Percentiles rank a stretch among this genome's conserved stretches.
phyloP scores from a whole-genome alignment of 2,329 filamentous ascomycete genomes.

The Aspergillus ochraceoroseus region DNA sequence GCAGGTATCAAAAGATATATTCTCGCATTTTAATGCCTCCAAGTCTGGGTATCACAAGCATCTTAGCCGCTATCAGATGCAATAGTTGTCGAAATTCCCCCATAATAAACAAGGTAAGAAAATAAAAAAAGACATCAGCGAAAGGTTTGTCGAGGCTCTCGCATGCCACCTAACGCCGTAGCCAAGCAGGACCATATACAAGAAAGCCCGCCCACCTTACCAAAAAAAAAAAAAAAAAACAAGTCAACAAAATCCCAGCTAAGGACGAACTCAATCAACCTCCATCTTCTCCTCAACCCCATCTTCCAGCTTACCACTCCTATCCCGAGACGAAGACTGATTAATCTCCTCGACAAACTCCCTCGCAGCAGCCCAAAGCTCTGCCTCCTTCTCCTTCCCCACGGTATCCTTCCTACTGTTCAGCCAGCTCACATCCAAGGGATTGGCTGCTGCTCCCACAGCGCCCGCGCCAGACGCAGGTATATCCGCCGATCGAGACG shows the following conservation, averaged over 20 bases:
- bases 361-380: slow-evolving; percentile 65
- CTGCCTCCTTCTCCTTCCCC: slow-evolving; percentile 74
- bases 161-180: too few relatives aligned
- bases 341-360: slow-evolving; percentile 49
- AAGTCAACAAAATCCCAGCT: not conserved
- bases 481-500: slow-evolving; percentile 31
- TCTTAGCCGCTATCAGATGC: not conserved
- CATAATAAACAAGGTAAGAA: not conserved
- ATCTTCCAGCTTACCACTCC: slow-evolving; percentile 11
- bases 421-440: slow-evolving; percentile 78
- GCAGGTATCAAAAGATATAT: not conserved
- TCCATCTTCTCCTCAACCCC: slow-evolving; percentile 35
- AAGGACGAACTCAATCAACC: slow-evolving; percentile 31
- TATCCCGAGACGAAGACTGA: slow-evolving; percentile 11
- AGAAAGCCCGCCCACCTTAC: too few relatives aligned
- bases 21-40: slow-evolving; percentile 2
- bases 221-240: not conserved
- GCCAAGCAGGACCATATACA: too few relatives aligned
- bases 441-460: slow-evolving; percentile 40
- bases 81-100: not conserved
- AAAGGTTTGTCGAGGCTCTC: not conserved
- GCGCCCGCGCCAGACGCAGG: slow-evolving; percentile 28
- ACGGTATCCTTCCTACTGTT: slow-evolving; percentile 81
- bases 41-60: slow-evolving; percentile 23
- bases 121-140: not conserved